Conservation (phyloP, 164 flowering plant genomes). For the Chimonanthus salicifolius region DNA sequence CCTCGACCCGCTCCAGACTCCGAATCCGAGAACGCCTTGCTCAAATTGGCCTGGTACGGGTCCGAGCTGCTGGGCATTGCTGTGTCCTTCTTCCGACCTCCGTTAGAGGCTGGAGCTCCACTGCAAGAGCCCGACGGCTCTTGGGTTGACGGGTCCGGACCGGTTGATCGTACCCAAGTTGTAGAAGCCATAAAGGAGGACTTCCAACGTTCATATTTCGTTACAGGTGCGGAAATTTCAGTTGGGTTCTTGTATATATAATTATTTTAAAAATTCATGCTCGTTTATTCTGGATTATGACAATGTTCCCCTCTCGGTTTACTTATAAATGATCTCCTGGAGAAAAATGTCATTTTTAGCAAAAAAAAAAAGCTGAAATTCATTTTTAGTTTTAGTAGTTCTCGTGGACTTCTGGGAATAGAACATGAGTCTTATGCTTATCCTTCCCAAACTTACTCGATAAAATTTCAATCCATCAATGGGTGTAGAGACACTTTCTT, state of each 20-base stretch:
- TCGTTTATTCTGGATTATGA: background rate
- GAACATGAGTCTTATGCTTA: too few relatives aligned
- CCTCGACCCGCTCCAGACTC: conserved; percentile 12
- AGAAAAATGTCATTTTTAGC: too few relatives aligned
- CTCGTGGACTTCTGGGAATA: too few relatives aligned
- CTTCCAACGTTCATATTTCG: conserved; percentile 70
- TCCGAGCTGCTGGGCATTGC: conserved; percentile 87
- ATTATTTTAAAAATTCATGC: too few relatives aligned
- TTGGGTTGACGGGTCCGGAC: conserved; percentile 29
- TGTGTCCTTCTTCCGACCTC: conserved; percentile 55
- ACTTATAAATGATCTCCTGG: too few relatives aligned
- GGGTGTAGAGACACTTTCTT: too few relatives aligned
- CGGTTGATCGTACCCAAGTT: conserved; percentile 39
- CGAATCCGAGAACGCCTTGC: conserved; percentile 34
- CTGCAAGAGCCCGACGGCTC: conserved; percentile 16
- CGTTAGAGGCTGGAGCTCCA: conserved; percentile 11
- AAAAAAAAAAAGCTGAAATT: too few relatives aligned
- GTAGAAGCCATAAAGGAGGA: conserved; percentile 66
- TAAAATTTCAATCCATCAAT: too few relatives aligned
- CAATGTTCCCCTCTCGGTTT: too few relatives aligned
- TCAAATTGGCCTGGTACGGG: conserved; percentile 79
- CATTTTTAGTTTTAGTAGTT: too few relatives aligned
- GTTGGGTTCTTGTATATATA: background rate
- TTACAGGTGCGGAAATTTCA: conserved; percentile 49
- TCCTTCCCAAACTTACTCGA: too few relatives aligned